Base-by-base conservation (phyloP, 176 grass and related monocot species). In the Eremochloa ophiuroides region DNA sequence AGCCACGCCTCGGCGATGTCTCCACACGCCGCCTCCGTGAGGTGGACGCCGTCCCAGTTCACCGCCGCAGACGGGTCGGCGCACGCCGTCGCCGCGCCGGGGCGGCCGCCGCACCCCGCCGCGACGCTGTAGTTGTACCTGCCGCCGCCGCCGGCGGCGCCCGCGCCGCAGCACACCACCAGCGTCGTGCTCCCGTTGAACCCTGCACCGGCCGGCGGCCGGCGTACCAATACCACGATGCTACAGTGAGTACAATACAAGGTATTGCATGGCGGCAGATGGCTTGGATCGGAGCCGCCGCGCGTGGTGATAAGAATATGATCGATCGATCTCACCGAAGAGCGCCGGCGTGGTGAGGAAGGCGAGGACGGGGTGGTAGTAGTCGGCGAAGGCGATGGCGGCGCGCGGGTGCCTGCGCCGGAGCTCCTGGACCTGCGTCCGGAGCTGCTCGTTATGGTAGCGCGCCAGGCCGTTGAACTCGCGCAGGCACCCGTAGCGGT, bases 1-100 rank as follows among this genome's bases (percentile, higher is more conserved):
- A 91, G 78, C 92, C 86, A 91, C 12, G 31, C 48, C 2, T 2
- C 23, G 39, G 92, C 86, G 56, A 91, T 87, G 55, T 4, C 27
- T 22, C 7, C 28, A 79, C 81, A 86, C 3, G 80, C 79, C 33
- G 41, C 3, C 30, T 93, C 83, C 15, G 87, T 91, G 25, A 86
- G 77, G 37, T 91, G 86, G 66, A 86, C 4, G 65, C 83, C 82
- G 76, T 94, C 92, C 88, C 88, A 94, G 80, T 74, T 84, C 39
- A 72, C 4, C 27, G 79, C 75, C 12, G 4, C 46, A 31, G 66
- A 44, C 9, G 81, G 87, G 30, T 80, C 11, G 2, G 56, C 69
- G 46, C 87, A 89, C 29, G 77, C 82, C 3, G 74, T 55, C 34
- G 63, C 67, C 7, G 0, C 50, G 29, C 74, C 80, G 7, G 84